Evolutionary conservation across 441 rosid genomes (phyloP), one percentile per base, ranked within the genome.

Genomic region (Pelargonium cotyledonis): DNA sequence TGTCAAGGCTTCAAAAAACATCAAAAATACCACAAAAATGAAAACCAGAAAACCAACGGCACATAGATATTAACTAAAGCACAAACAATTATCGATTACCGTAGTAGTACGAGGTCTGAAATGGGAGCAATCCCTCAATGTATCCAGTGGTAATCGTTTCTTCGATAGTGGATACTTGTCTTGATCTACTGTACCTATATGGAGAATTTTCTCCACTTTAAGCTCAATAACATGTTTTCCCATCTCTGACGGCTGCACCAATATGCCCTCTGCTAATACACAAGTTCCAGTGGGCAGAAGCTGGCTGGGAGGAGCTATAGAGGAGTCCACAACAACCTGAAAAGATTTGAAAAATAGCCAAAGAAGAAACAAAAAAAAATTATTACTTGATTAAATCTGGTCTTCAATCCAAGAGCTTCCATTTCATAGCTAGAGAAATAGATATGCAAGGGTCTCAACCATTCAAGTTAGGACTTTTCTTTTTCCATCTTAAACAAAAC

Each of bases 51-150:
- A 31, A 0, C 38, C 38, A 31, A 31, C 5, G 38, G 38, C 38
- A 31, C 38, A 31, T 31, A 31, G 58, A 51, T n/a, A 51, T 49
- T 49, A n/a, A 51, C 19, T 6, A 51, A 51, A n/a, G 19, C 58
- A 51, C 0, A 2, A 51, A 51, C 8, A 18, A 51, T 53, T 9
- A 53, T 53, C 60, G 16, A 44, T 72, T 77, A 92, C 97, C 64
- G 93, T 91, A 19, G 95, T 88, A 40, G 98, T 89, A 38, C 97
- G 88, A 5, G 95, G 88, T 49, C 95, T 84, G 79, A 94, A 87
- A 77, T 94, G 98, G 55, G 92, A 55, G 70, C 21, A 84, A 53
- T 85, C 89, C 78, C 97, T 85, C 47, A 91, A 74, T 68, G 53
- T 66, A 65, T 91, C 93, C 8, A 91, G 70, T 31, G 97, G 93